phyloP scores from a whole-genome alignment of 1,284 basidiomycete species.

The Cutaneotrichosporon cavernicola region DNA sequence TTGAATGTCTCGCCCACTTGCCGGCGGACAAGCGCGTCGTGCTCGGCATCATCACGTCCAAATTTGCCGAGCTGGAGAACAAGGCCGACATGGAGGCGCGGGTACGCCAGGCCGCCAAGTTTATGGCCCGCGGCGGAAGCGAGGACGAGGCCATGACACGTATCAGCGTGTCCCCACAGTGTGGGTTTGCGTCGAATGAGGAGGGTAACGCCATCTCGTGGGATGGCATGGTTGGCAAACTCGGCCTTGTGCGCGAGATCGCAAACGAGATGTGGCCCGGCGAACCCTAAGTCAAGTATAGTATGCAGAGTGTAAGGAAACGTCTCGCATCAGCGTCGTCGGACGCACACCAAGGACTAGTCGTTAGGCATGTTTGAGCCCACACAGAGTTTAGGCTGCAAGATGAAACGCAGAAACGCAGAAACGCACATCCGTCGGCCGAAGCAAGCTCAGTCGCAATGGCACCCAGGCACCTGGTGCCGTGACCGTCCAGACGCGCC shows the following conservation, averaged over 20 bases:
- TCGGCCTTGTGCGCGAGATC: constrained; percentile 37
- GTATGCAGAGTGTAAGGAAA: no score
- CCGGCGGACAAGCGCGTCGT: constrained; percentile 66
- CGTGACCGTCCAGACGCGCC: no score
- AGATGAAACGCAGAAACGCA: constrained; percentile 9
- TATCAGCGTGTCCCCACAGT: constrained; percentile 42
- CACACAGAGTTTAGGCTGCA: background rate
- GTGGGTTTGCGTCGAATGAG: constrained; percentile 36
- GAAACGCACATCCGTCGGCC: background rate
- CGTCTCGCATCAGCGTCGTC: no score
- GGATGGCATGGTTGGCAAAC: constrained; percentile 44
- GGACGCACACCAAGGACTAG: no score
- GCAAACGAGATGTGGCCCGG: constrained; percentile 42
- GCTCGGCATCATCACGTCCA: constrained; percentile 71
- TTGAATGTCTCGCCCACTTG: constrained; percentile 65
- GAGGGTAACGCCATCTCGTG: constrained; percentile 42
- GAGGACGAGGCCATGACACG: constrained; percentile 34
- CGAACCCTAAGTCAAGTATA: constrained; percentile 13
- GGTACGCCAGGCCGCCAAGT: constrained; percentile 64
- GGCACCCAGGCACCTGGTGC: background rate
- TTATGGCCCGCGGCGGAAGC: constrained; percentile 42
- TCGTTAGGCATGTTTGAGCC: background rate
- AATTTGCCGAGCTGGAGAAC: constrained; percentile 67
- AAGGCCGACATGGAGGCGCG: constrained; percentile 61
- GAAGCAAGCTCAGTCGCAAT: background rate